A percentile compares a stretch with the other conserved stretches of the same genome.
phyloP scores from a whole-genome alignment of 768 basidiomycete genomes.

The Tulasnella sp. region DNA sequence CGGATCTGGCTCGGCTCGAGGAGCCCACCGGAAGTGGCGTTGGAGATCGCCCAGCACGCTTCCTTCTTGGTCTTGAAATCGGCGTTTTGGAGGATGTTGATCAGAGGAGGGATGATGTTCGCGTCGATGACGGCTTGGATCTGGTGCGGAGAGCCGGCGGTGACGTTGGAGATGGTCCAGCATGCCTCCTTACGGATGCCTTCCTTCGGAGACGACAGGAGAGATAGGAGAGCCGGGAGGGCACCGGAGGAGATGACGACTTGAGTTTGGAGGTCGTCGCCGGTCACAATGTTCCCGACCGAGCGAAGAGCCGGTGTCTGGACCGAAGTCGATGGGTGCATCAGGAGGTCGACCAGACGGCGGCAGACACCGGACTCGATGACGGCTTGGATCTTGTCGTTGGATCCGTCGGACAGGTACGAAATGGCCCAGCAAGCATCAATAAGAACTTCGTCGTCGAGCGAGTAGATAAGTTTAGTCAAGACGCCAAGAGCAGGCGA shows the following conservation, averaged over 20 bases:
- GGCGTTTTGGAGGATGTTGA: slow-evolving; percentile 94
- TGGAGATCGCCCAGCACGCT: slow-evolving; percentile 99
- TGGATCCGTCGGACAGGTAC: slow-evolving; percentile 96
- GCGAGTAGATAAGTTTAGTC: slow-evolving; percentile 95
- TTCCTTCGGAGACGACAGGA: slow-evolving; percentile 94
- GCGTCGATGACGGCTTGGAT: slow-evolving; percentile 97
- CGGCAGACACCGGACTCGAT: slow-evolving; percentile 98
- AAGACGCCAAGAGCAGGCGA: slow-evolving; percentile 93
- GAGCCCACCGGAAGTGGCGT: slow-evolving; percentile 90
- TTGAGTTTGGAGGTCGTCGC: slow-evolving; percentile 98
- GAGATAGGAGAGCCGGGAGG: slow-evolving; percentile 82
- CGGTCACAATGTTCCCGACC: slow-evolving; percentile 98
- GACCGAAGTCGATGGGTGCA: slow-evolving; percentile 75
- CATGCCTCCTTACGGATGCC: slow-evolving; percentile 99
- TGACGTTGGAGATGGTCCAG: slow-evolving; percentile 99
- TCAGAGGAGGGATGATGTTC: slow-evolving; percentile 93
- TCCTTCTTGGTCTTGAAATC: slow-evolving; percentile 99
- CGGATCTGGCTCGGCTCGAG: slow-evolving; percentile 90
- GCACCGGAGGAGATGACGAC: slow-evolving; percentile 98
- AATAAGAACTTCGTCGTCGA: slow-evolving; percentile 98
- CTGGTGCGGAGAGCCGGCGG: slow-evolving; percentile 92
- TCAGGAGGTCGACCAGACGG: slow-evolving; percentile 91
- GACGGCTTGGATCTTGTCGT: slow-evolving; percentile 99
- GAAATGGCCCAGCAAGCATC: slow-evolving; percentile 99
- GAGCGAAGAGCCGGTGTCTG: slow-evolving; percentile 98